A percentile compares a stretch with the other conserved stretches of the same genome.
These are phyloP conservation scores for Terana coerulea DNA, from an alignment of 768 basidiomycete genomes.

Conservation along the genomic window DNA sequence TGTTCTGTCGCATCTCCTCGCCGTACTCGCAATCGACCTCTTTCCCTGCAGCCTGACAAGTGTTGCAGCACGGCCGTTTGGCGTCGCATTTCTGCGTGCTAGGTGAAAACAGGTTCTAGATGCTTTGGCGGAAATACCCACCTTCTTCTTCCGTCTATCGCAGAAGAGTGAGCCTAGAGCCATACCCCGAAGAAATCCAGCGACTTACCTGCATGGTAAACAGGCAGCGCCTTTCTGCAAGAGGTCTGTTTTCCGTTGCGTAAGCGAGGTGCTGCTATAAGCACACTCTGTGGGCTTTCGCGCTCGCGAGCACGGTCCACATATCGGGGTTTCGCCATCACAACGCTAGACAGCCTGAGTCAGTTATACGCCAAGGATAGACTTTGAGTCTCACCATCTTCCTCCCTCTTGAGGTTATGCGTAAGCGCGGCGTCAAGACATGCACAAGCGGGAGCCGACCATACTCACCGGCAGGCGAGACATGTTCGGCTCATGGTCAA, in stretches of 20 bases:
- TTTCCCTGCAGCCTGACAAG: constrained; percentile 22
- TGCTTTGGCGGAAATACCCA: not conserved
- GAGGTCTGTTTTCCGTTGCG: constrained; percentile 13
- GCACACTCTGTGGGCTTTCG: constrained; percentile 20
- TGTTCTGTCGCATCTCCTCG: constrained; percentile 18
- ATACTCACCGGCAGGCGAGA: constrained; percentile 20
- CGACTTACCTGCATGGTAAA: constrained; percentile 20
- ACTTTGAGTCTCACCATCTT: not conserved
- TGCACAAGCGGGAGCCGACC: not conserved
- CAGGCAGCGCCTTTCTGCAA: constrained; percentile 26
- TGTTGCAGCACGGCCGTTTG: constrained; percentile 21
- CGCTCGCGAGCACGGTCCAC: constrained; percentile 25
- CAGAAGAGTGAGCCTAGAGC: not conserved
- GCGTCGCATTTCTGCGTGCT: constrained; percentile 24
- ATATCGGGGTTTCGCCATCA: constrained; percentile 20
- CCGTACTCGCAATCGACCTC: constrained; percentile 23
- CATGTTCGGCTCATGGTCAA: constrained; percentile 18
- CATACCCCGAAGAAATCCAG: not conserved
- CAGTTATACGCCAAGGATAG: not conserved
- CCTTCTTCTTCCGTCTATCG: constrained; percentile 25
- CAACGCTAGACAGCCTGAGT: constrained; percentile 17
- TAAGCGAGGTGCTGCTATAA: constrained; percentile 11
- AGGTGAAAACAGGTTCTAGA: not conserved
- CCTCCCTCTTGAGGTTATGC: not conserved
- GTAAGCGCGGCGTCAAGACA: not conserved